A percentile compares a stretch with the other conserved stretches of the same genome.
Conservation (phyloP, 192 early-diverging fungal genomes). For the Entomortierella lignicola region DNA sequence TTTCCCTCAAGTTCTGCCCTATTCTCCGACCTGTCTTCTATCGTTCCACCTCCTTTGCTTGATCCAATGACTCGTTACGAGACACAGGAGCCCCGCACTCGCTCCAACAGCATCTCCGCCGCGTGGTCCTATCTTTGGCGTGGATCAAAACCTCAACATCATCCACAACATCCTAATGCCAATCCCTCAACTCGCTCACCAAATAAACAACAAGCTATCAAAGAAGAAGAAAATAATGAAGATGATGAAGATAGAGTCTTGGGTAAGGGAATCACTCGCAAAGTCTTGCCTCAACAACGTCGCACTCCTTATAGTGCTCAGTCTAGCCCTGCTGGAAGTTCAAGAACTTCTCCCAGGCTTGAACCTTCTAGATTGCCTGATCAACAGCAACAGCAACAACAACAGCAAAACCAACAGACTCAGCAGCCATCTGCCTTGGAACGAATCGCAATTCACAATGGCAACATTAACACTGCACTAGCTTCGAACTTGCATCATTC, state of each 20-base stretch:
- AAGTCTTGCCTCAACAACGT: constrained; percentile 48
- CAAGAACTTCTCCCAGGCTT: constrained; percentile 28
- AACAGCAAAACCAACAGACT: not conserved
- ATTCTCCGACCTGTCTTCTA: not conserved
- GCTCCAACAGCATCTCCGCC: constrained; percentile 48
- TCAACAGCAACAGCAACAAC: constrained; percentile 13
- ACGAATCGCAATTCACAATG: constrained; percentile 48
- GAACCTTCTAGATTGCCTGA: constrained; percentile 1
- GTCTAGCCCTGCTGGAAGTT: constrained; percentile 38
- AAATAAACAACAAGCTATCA: constrained; percentile 31
- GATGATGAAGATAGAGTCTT: constrained; percentile 41
- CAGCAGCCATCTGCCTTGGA: constrained; percentile 34
- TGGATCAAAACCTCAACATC: constrained; percentile 20
- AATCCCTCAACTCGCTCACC: constrained; percentile 6
- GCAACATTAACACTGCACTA: constrained; percentile 39
- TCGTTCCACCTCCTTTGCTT: constrained; percentile 1
- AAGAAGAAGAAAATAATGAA: constrained; percentile 42
- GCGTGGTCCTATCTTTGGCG: constrained; percentile 50
- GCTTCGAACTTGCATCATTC: constrained; percentile 39
- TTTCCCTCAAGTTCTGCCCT: not conserved
- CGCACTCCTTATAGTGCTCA: constrained; percentile 38
- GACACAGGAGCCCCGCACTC: constrained; percentile 37
- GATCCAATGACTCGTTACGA: constrained; percentile 42
- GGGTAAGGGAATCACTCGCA: constrained; percentile 47
- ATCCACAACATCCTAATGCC: not conserved